Evolutionary conservation across 2,329 filamentous ascomycete species (phyloP), one percentile per base, ranked within the genome.

Genomic region (Pyrenochaeta sp.): DNA sequence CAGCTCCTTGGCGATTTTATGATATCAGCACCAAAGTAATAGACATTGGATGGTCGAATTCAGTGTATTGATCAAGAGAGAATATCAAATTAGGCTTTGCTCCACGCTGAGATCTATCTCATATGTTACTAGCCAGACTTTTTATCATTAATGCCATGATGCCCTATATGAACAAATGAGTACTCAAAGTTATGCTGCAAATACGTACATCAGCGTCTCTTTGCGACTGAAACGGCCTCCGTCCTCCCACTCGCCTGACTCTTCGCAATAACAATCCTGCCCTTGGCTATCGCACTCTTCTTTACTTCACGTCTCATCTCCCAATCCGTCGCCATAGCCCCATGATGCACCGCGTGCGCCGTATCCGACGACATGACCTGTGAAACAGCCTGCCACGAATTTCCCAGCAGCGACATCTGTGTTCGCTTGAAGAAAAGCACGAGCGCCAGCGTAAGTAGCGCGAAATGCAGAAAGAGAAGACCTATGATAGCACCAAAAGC

Each of bases 381-480:
- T 3, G 44, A 38, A 10, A 53, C 43, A 14, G 43, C 46, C 15
- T 48, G 43, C 51, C 51, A 48, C 18, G 47, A 40, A 17, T 51
- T 51, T 2, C 48, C 48, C 2, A 54, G 41, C 4, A 54, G 39
- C 17, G 44, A 51, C 22, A 46, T 34, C n/a, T 46, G 31, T 4
- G 51, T 48, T 11, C 42, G 23, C 4, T 17, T 27, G 2, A 45
- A 17, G 11, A 51, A 51, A 6, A 53, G 10, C 5, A 34, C 18
- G 1, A 46, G 13, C 3, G 38, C 40, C 6, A 31, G 31, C 2
- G 31, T 11, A 15, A 55, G 9, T 6, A 51, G 35, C 3, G 22
- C 22, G 6, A 34, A 35, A 18, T 56, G 50, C 6, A 44, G 7
- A 2, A 30, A 13, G 2, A 53, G 37, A 2, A 48, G 24, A 3